These are phyloP conservation scores for Nakazawaea laoshanensis DNA, from an alignment of 805 yeast species.

Conservation along the genomic window DNA sequence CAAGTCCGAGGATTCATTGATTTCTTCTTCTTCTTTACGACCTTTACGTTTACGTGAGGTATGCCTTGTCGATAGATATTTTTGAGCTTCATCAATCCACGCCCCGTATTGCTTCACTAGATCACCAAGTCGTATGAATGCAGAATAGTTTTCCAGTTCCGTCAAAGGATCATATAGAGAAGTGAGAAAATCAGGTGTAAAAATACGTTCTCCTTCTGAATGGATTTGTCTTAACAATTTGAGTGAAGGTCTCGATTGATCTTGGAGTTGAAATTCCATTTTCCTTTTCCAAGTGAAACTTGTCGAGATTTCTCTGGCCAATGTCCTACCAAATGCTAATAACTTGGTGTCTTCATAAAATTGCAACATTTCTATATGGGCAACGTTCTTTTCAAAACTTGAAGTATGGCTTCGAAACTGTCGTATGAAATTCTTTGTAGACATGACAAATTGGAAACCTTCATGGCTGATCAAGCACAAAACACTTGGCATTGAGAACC, in stretches of 20 bases:
- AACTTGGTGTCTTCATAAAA: constrained; percentile 48
- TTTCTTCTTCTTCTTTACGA: constrained; percentile 11
- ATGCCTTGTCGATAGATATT: constrained; percentile 40
- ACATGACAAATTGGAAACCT: constrained; percentile 23
- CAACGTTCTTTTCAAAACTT: constrained; percentile 12
- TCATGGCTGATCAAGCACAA: constrained; percentile 24
- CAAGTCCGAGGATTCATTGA: constrained; percentile 8
- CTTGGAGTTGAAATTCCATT: constrained; percentile 30
- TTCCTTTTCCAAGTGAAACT: constrained; percentile 44
- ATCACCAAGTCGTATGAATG: constrained; percentile 24
- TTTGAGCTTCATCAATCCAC: constrained; percentile 51
- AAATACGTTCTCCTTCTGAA: constrained; percentile 47
- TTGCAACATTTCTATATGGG: constrained; percentile 34
- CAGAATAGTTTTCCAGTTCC: constrained; percentile 10
- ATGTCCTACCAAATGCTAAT: constrained; percentile 23
- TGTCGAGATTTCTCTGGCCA: constrained; percentile 34
- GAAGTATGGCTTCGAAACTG: constrained; percentile 8
- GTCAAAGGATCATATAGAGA: constrained; percentile 4
- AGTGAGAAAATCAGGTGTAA: constrained; percentile 12
- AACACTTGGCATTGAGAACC: constrained; percentile 45
- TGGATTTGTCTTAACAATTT: constrained; percentile 34
- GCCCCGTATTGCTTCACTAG: constrained; percentile 36
- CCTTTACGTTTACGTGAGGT: constrained; percentile 34
- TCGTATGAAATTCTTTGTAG: constrained; percentile 23
- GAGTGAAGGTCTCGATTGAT: constrained; percentile 36